Evolutionary conservation across 2,329 filamentous ascomycete species (phyloP).

Genomic region (Fusarium sp.): DNA sequence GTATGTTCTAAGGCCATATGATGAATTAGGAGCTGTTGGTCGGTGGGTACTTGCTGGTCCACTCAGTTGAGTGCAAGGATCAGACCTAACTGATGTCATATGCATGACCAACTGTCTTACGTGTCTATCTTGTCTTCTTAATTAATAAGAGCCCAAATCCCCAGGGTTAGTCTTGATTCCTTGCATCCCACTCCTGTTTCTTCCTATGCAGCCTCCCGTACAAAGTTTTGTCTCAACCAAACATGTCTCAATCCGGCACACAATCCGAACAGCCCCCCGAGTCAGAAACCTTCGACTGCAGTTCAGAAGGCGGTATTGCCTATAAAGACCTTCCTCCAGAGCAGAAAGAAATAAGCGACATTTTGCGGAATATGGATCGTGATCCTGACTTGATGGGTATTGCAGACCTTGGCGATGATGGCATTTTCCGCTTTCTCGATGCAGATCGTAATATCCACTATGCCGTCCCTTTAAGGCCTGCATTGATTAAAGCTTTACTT

Average conservation of each 20-base stretch:
- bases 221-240: no score
- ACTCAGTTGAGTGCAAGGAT: no score
- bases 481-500: not conserved
- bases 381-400: not conserved
- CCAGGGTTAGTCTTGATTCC: no score
- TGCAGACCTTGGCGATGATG: not conserved
- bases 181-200: not conserved
- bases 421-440: not conserved
- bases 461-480: not conserved
- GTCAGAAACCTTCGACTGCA: not conserved
- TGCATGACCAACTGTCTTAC: no score
- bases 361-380: not conserved
- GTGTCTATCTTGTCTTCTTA: no score
- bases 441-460: not conserved
- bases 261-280: not conserved
- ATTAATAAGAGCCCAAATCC: no score
- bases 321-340: not conserved
- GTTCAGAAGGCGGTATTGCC: not conserved
- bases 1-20: no score
- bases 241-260: not conserved
- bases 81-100: no score
- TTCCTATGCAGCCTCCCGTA: accelerated
- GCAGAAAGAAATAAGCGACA: slow-evolving; percentile 5
- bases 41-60: no score
- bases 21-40: no score